Percentiles rank a stretch among this genome's conserved stretches.
These are phyloP conservation scores for Auxenochlorella pyrenoidosa DNA, from an alignment of 139 green algal species.

Conservation along the genomic window DNA sequence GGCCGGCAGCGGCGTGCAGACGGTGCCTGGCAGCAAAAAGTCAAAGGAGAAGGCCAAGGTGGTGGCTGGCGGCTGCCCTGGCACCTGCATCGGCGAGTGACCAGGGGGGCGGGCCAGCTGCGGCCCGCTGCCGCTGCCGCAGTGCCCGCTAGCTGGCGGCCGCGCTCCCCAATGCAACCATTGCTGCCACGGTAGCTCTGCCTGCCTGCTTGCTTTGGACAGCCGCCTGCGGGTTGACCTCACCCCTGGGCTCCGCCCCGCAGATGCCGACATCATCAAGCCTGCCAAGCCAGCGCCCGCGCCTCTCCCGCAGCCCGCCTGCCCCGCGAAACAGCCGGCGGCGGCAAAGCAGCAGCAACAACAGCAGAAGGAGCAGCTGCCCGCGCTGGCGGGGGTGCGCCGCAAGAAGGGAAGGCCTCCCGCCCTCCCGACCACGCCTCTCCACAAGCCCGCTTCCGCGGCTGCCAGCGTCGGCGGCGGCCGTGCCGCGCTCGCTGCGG, in stretches of 20 bases:
- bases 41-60: background rate
- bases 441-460: background rate
- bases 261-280: background rate
- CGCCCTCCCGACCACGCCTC: background rate
- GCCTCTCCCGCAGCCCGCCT: background rate
- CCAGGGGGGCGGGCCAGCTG: background rate
- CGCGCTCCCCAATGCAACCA: background rate
- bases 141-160: background rate
- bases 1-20: background rate
- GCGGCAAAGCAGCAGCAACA: background rate
- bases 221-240: background rate
- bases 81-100: background rate
- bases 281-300: background rate
- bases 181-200: background rate
- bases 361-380: background rate
- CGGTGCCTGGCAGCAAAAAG: background rate
- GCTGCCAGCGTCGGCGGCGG: background rate
- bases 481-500: no score
- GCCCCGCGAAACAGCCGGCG: background rate
- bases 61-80: background rate
- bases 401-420: background rate
- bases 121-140: background rate
- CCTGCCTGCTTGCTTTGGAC: background rate
- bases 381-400: background rate
- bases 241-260: background rate